Conservation (phyloP, 331 rosid genomes). For the Malus hybrid region DNA sequence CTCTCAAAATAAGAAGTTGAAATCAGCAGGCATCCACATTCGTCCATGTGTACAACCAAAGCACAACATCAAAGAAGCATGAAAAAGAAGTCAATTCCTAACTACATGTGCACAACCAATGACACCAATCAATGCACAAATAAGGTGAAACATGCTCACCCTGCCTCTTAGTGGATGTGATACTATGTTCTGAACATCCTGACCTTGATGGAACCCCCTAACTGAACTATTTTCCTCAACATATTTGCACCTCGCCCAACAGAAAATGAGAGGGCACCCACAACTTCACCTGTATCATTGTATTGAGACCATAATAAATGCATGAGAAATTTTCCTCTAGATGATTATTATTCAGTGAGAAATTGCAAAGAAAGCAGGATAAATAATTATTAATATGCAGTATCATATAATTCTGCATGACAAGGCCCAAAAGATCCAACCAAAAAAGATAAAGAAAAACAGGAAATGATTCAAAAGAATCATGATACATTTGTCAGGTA, state of each 20-base stretch:
- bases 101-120: neutral
- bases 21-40: conserved; percentile 43
- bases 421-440: neutral
- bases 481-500: too few relatives aligned
- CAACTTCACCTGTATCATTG: conserved; percentile 67
- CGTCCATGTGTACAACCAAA: conserved; percentile 35
- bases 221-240: conserved; percentile 63
- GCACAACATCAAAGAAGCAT: conserved; percentile 13
- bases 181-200: conserved; percentile 34
- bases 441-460: too few relatives aligned
- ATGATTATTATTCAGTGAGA: neutral
- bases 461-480: too few relatives aligned
- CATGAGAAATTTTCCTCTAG: neutral
- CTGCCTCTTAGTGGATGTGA: conserved; percentile 56
- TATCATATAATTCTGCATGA: neutral
- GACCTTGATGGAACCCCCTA: conserved; percentile 55
- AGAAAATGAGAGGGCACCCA: conserved; percentile 78
- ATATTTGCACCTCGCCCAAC: conserved; percentile 67
- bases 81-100: neutral
- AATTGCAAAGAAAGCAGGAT: neutral
- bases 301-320: neutral
- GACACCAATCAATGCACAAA: conserved; percentile 4
- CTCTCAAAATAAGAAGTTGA: conserved; percentile 85
- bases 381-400: neutral
- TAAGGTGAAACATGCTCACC: conserved; percentile 41